Percentiles rank a stretch among this genome's conserved stretches.
Conservation (phyloP, 2,329 filamentous ascomycete genomes). For the Malbranchea zuffiana region DNA sequence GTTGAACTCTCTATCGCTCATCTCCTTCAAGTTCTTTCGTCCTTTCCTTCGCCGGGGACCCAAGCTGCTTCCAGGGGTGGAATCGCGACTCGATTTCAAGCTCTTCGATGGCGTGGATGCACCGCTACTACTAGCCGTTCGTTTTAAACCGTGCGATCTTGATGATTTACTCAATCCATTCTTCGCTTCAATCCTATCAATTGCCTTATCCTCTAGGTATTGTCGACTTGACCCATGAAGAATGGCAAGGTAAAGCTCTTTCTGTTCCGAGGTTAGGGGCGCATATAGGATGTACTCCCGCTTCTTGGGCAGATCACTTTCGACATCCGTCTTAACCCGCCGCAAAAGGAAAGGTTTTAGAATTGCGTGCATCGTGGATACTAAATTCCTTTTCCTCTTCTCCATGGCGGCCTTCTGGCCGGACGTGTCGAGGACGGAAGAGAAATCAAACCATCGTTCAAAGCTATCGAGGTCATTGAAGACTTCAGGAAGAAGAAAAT, state of each 20-base stretch:
- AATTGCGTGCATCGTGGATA: conserved; percentile 84
- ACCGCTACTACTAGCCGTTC: conserved; percentile 41
- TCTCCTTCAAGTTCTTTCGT: conserved; percentile 50
- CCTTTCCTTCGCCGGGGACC: conserved; percentile 42
- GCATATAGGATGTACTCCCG: conserved; percentile 93
- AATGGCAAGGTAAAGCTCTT: conserved; percentile 79
- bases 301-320: conserved; percentile 84
- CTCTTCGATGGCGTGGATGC: conserved; percentile 54
- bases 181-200: conserved; percentile 37
- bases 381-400: conserved; percentile 62
- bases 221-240: conserved; percentile 59
- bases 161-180: conserved; percentile 20
- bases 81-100: conserved; percentile 60
- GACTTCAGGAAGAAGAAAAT: conserved; percentile 84
- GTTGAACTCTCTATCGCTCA: conserved; percentile 80
- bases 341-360: conserved; percentile 82
- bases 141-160: conserved; percentile 44
- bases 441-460: conserved; percentile 95
- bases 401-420: conserved; percentile 70
- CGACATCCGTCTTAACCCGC: conserved; percentile 85
- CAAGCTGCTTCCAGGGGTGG: conserved; percentile 54
- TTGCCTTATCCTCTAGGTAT: conserved; percentile 42
- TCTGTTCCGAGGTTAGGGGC: conserved; percentile 80
- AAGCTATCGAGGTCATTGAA: conserved; percentile 92
- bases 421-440: conserved; percentile 72